Evolutionary conservation across 1,284 basidiomycete species (phyloP), one percentile per base, ranked within the genome.

Genomic region (Cryptococcus maquisensis): DNA sequence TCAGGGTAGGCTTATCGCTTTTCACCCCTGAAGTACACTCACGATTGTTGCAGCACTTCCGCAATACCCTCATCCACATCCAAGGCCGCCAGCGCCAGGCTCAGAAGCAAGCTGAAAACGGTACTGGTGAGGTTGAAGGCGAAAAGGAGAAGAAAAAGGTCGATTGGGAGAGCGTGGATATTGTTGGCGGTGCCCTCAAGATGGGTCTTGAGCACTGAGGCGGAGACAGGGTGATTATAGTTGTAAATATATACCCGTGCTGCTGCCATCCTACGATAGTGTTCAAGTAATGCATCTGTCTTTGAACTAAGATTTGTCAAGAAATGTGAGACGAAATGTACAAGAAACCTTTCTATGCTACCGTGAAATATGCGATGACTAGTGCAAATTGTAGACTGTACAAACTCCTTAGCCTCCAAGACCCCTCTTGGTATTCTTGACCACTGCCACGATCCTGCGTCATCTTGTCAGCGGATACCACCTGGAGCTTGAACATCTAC

Each of bases 31-130:
- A 2, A 8, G 2, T 3, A 1, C 15, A 18, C 7, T 24, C 18
- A 24, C 23, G 5, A 20, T 46, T 15, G 15, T 18, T 16, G 3
- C 52, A 89, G 55, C 95, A 98, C 77, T 98, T 98, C 81, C 82
- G 85, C 52, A 94, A 93, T 75, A 92, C 92, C 18, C 77, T 98
- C 49, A 72, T 79, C 35, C 88, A 94, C 74, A 94, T 98, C 56
- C 84, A 68, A 47, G 68, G 62, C 47, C 65, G 69, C 55, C 66
- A 71, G 51, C 54, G 61, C 46, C 60, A 66, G 2, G 63, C 61
- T 8, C 47, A 51, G 18, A 54, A 45, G 7, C 42, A 44, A 21
- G 37, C 44, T 8, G 23, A 23, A 13, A 62, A 51, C 20, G 43
- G 47, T 3, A 41, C 21, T 28, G 56, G 52, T 21, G 62, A 54